Evolutionary conservation across 2,329 filamentous ascomycete genomes (phyloP), one percentile per base, ranked within the genome.

Genomic region (Aspergillus sp.): DNA sequence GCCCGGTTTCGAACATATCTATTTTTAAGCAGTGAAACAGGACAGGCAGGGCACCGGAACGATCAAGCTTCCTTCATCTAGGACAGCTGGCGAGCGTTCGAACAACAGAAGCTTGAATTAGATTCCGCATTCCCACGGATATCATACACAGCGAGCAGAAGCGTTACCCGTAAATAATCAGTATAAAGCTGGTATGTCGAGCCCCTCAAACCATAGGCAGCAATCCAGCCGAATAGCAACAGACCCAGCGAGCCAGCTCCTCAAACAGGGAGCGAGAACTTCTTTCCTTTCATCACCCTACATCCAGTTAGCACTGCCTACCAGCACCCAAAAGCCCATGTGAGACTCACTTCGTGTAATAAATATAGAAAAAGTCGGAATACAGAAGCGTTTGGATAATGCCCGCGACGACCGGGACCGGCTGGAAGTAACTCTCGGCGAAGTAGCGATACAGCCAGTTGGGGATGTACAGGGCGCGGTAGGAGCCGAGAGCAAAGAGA

Each of bases 311-410:
- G 41, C 32, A n/a, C 19, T 22, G 6, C 19, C 19, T 22, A 5
- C 19, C 6, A 7, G 2, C 5, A 16, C 7, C 17, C 19, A 16
- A 24, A 15, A 20, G 5, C 15, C 15, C 24, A 12, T 10, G 12
- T 8, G n/a, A 7, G 16, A 64, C 73, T 60, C 58, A 80, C 78
- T 95, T 96, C 39, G 82, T 94, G 67, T 95, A 98, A 69, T 98
- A 98, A 53, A 98, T 89, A 73, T 88, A 98, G 75, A 98, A 98
- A 69, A 98, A 98, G 67, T 98, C 91, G 43, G 86, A 93, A 69
- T 98, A 98, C 37, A 98, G 71, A 30, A 98, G 66, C 1, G 91
- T 98, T 71, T 98, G 91, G 43, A 96, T 67, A 35, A 96, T 73
- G 8, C 91, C 91, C 3, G 93, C 91, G 41, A 91, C 56, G 32